Percentiles rank a stretch among this genome's conserved stretches.
Conservation (phyloP, 441 rosid species). For the Arabidopsis hybrid region DNA sequence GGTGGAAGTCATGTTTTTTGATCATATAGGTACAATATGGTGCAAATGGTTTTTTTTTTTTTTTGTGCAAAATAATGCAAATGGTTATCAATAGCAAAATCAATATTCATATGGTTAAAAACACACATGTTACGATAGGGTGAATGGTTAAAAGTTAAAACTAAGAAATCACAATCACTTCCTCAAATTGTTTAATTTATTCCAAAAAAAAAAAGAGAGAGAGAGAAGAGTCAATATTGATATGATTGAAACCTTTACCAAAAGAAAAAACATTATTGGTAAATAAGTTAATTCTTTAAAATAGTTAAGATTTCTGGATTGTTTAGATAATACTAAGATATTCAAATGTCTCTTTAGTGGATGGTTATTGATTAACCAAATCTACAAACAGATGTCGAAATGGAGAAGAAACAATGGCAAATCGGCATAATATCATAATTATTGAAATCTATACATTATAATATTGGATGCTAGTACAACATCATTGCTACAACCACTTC, state of each 20-base stretch:
- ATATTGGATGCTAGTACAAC: constrained; percentile 20
- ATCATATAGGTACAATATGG: neutral
- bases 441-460: constrained; percentile 32
- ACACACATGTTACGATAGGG: neutral
- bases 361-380: constrained; percentile 36
- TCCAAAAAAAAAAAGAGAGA: too few species aligned
- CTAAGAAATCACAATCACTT: neutral
- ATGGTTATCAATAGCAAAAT: neutral
- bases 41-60: neutral
- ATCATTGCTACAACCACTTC: constrained; percentile 31
- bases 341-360: constrained; percentile 31
- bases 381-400: neutral
- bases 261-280: neutral
- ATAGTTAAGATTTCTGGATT: neutral
- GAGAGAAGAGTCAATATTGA: neutral
- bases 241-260: constrained; percentile 7
- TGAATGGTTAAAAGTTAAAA: neutral
- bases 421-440: constrained; percentile 40
- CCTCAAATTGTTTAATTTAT: neutral
- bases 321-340: constrained; percentile 14
- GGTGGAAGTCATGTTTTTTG: neutral
- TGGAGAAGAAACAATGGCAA: constrained; percentile 19
- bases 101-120: neutral
- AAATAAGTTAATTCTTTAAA: neutral
- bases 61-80: neutral